Conservation (phyloP, 352 stramenopile species). For the Pythium rishiriense region DNA sequence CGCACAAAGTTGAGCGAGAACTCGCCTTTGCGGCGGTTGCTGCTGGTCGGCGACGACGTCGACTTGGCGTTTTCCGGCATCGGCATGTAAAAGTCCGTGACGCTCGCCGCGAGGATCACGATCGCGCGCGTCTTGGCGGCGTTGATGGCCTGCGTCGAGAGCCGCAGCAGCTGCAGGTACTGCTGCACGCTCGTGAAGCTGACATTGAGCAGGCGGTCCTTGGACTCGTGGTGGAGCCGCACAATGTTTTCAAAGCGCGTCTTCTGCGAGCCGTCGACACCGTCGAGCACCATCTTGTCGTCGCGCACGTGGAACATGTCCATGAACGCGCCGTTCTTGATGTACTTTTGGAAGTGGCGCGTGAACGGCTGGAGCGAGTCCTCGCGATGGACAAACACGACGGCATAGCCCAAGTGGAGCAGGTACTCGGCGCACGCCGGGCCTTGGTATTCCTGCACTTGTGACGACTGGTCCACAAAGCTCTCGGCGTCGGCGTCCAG, state of each 20-base stretch:
- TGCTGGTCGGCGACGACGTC: slow-evolving; percentile 17
- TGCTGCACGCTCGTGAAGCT: slow-evolving; percentile 83
- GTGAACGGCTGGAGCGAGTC: slow-evolving; percentile 82
- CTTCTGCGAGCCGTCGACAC: slow-evolving; percentile 63
- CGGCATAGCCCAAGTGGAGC: slow-evolving; percentile 74
- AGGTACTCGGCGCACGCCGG: slow-evolving; percentile 79
- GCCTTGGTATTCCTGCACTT: slow-evolving; percentile 76
- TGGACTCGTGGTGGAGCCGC: slow-evolving; percentile 59
- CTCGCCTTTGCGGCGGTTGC: slow-evolving; percentile 34
- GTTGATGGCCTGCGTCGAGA: slow-evolving; percentile 59
- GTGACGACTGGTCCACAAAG: slow-evolving; percentile 73
- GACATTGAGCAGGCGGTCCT: slow-evolving; percentile 68
- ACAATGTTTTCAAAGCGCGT: slow-evolving; percentile 69
- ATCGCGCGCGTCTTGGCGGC: slow-evolving; percentile 62
- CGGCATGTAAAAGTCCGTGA: slow-evolving; percentile 83
- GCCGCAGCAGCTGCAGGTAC: slow-evolving; percentile 69
- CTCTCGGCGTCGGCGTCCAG: slow-evolving; percentile 61
- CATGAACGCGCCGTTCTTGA: slow-evolving; percentile 81
- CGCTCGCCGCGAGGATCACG: slow-evolving; percentile 70
- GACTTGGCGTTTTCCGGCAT: slow-evolving; percentile 27
- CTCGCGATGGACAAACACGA: slow-evolving; percentile 81
- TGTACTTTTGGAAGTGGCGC: slow-evolving; percentile 83
- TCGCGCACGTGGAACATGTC: slow-evolving; percentile 71
- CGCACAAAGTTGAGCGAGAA: slow-evolving; percentile 83
- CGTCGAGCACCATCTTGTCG: slow-evolving; percentile 54